Base-by-base conservation (phyloP, 306 rosid genomes). In the Bauhinia variegata region DNA sequence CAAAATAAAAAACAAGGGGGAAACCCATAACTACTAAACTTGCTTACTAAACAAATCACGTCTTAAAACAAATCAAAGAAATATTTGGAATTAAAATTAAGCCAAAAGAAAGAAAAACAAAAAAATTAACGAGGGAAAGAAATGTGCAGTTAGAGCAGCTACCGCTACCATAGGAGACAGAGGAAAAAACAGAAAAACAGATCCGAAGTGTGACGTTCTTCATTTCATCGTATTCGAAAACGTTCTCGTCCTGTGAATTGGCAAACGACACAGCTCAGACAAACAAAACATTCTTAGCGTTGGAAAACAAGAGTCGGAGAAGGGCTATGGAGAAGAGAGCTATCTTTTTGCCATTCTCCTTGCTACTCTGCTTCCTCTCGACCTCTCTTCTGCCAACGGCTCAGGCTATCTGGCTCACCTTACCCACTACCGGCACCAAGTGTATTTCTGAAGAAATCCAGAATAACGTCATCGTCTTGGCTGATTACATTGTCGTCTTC, bases 361-460 rank as follows among this genome's bases (percentile, higher is more conserved):
- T 77, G n/a, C 14, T 44, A 13, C 6, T 65, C 11, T 63, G 66
- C 62, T 60, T 84, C 66, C 34, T 80, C 74, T 65, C 72, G 4
- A 8, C 31, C 55, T 54, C 63, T 55, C 30, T 75, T 11, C 28
- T 80, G 11, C 68, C 62, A 19, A 64, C 75, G 18, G 63, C 67
- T 23, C 54, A 80, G 33, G 85, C 86, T 49, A 70, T 87, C 18
- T 82, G 89, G 89, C 76, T 87, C 48, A 81, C 80, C 28, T n/a
- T 93, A 17, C 96, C 97, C 1, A 0, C 75, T 5, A 8, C 84
- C 12, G 91, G 86, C 4, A 88, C 90, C 39, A 93, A 93, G 76
- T 93, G 99, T 73, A 97, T 93, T 70, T 86, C 96, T 39, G 99
- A 93, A 78, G 99, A 93, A 88, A 88, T 90, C 84, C 99, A 89